Conservation (phyloP, 2,329 filamentous ascomycete genomes). For the Ophiostoma angusticollis region DNA sequence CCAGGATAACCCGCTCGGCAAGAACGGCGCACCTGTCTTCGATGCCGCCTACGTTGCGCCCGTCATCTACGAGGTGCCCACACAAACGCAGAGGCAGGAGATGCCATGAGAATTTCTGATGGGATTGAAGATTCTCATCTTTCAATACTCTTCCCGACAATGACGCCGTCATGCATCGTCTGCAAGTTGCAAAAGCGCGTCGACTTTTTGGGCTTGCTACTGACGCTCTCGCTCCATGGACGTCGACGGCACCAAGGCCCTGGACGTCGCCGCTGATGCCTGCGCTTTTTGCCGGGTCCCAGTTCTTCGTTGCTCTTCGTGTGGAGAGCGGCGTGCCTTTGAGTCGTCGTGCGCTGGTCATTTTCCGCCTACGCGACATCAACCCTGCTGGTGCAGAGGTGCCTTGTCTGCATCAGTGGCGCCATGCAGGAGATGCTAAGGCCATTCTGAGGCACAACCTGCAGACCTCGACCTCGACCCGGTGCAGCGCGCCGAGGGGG, state of each 20-base stretch:
- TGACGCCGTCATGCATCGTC: no score
- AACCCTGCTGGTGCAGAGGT: slow-evolving; percentile 38
- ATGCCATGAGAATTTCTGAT: slow-evolving; percentile 1
- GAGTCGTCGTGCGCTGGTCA: slow-evolving; percentile 44
- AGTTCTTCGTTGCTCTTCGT: slow-evolving; percentile 21
- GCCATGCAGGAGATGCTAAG: slow-evolving; percentile 20
- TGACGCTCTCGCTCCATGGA: slow-evolving; percentile 26
- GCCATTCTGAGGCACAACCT: slow-evolving; percentile 14
- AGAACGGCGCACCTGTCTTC: no score
- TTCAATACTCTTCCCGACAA: no score
- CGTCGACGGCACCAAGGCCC: slow-evolving; percentile 25
- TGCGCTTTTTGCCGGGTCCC: slow-evolving; percentile 20
- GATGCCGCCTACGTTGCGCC: no score
- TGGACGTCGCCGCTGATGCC: slow-evolving; percentile 26
- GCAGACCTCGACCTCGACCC: slow-evolving; percentile 13
- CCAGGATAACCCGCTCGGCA: no score
- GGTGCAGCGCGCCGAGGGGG: slow-evolving; percentile 14
- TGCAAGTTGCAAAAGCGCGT: no score
- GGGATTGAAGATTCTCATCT: no score
- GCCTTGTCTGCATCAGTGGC: slow-evolving; percentile 27
- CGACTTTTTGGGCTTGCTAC: slow-evolving; percentile 45
- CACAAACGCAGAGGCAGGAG: neutral
- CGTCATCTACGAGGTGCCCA: neutral
- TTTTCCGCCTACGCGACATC: slow-evolving; percentile 39
- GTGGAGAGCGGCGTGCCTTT: slow-evolving; percentile 26